phyloP scores from a whole-genome alignment of 768 basidiomycete species.

The Nidularia sp. region DNA sequence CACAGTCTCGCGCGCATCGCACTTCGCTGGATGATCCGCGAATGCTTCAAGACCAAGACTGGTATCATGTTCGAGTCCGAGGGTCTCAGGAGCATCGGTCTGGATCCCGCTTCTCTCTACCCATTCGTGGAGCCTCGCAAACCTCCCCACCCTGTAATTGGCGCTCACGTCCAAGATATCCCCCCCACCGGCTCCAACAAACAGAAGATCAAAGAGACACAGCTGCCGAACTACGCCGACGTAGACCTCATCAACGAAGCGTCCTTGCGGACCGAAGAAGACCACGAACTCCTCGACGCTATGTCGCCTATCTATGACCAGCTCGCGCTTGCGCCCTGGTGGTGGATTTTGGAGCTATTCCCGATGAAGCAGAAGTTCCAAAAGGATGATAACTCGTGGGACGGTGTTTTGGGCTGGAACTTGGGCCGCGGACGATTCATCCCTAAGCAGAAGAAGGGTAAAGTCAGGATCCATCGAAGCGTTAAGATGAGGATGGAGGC shows the following conservation, averaged over 20 bases:
- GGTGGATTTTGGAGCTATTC: conserved; percentile 70
- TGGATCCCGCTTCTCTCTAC: conserved; percentile 45
- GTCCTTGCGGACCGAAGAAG: conserved; percentile 42
- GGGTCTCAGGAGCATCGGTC: conserved; percentile 40
- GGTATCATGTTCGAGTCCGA: conserved; percentile 59
- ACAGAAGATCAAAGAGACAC: conserved; percentile 13
- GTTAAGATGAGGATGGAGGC: conserved; percentile 55
- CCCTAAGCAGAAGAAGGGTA: conserved; percentile 30
- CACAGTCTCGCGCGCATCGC: conserved; percentile 50
- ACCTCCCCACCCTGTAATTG: conserved; percentile 20
- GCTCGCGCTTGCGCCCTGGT: conserved; percentile 35
- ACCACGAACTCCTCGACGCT: conserved; percentile 61
- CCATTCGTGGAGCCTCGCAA: conserved; percentile 34
- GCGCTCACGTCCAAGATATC: conserved; percentile 17
- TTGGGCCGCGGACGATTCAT: conserved; percentile 32
- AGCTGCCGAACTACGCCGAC: conserved; percentile 11
- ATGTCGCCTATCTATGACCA: conserved; percentile 58
- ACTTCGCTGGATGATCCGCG: conserved; percentile 70
- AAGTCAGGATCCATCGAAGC: conserved; percentile 46
- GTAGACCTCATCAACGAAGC: background rate
- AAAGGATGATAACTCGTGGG: conserved; percentile 30
- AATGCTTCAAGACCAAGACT: conserved; percentile 56
- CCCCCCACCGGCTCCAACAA: conserved; percentile 9
- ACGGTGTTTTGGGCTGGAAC: conserved; percentile 34
- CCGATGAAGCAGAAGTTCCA: conserved; percentile 40